These are phyloP conservation scores for Pichia scutulata DNA, from an alignment of 805 yeast genomes.

Conservation along the genomic window DNA sequence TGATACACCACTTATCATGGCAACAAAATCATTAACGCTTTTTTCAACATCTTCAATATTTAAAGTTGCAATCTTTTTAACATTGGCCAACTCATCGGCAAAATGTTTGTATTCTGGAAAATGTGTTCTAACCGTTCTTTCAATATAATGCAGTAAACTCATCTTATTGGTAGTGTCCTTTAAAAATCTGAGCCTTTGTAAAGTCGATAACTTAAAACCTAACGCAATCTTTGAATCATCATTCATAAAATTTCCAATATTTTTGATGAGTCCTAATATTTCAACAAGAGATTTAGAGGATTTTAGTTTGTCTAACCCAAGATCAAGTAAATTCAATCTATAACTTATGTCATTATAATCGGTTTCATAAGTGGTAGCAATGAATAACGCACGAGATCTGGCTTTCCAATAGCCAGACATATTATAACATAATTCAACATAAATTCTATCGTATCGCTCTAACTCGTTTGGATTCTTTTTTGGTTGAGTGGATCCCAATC, in stretches of 20 bases:
- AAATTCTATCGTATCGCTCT: conserved; percentile 65
- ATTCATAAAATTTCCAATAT: conserved; percentile 76
- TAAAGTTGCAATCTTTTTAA: conserved; percentile 48
- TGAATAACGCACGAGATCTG: conserved; percentile 54
- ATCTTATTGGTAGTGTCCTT: conserved; percentile 62
- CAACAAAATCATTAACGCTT: conserved; percentile 51
- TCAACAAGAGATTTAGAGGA: conserved; percentile 47
- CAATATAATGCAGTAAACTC: conserved; percentile 71
- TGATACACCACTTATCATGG: conserved; percentile 43
- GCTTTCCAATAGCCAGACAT: conserved; percentile 66
- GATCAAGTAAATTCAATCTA: conserved; percentile 52
- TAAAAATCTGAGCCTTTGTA: conserved; percentile 62
- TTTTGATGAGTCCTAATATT: conserved; percentile 58
- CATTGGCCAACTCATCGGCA: conserved; percentile 48
- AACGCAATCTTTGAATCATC: conserved; percentile 57
- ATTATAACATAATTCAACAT: conserved; percentile 59
- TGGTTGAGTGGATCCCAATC: conserved; percentile 31
- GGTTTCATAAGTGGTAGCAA: conserved; percentile 49
- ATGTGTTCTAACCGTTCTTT: conserved; percentile 53
- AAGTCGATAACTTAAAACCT: conserved; percentile 64
- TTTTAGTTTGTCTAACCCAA: conserved; percentile 46
- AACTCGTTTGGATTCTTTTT: conserved; percentile 49
- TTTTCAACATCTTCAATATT: conserved; percentile 54
- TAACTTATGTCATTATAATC: conserved; percentile 56
- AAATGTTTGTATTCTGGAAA: conserved; percentile 60